Conservation (phyloP, 768 basidiomycete species). For the Phylloporus rhodoxanthus region DNA sequence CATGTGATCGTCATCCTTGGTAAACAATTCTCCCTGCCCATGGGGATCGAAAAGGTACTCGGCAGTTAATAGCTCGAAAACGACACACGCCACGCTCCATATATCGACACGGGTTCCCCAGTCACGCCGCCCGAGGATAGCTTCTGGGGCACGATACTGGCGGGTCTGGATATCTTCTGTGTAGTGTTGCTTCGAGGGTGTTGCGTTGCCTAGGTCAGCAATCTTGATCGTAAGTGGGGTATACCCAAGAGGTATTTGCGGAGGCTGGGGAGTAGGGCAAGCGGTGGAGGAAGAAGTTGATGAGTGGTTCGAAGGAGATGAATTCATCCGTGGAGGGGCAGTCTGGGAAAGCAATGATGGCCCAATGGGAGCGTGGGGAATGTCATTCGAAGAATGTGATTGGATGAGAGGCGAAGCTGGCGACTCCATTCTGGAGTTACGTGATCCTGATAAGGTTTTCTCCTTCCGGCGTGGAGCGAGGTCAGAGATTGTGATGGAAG, state of each 20-base stretch:
- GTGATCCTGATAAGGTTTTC: background rate
- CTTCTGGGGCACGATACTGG: slow-evolving; percentile 92
- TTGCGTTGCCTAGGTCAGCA: slow-evolving; percentile 91
- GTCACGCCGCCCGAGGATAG: slow-evolving; percentile 78
- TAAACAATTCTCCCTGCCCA: slow-evolving; percentile 72
- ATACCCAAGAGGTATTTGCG: slow-evolving; percentile 16
- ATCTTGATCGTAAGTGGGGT: slow-evolving; percentile 80
- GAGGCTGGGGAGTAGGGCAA: slow-evolving; percentile 20
- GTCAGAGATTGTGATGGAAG: slow-evolving; percentile 20
- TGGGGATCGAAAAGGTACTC: slow-evolving; percentile 92
- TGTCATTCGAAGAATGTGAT: slow-evolving; percentile 14
- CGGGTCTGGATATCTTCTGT: slow-evolving; percentile 97
- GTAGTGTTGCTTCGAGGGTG: slow-evolving; percentile 83
- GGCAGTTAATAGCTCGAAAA: slow-evolving; percentile 86
- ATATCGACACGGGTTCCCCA: slow-evolving; percentile 86
- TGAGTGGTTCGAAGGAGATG: slow-evolving; percentile 17
- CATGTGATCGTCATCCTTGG: slow-evolving; percentile 94
- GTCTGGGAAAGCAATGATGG: slow-evolving; percentile 63
- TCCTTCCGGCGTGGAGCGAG: background rate
- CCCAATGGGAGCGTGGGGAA: slow-evolving; percentile 28
- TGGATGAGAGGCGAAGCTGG: slow-evolving; percentile 23
- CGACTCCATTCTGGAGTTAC: slow-evolving; percentile 1
- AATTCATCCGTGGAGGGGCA: slow-evolving; percentile 36
- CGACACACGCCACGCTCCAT: slow-evolving; percentile 88
- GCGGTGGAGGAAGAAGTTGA: slow-evolving; percentile 17